phyloP scores from a whole-genome alignment of 495 filamentous ascomycete species.

The Xanthoparmelia taractica region DNA sequence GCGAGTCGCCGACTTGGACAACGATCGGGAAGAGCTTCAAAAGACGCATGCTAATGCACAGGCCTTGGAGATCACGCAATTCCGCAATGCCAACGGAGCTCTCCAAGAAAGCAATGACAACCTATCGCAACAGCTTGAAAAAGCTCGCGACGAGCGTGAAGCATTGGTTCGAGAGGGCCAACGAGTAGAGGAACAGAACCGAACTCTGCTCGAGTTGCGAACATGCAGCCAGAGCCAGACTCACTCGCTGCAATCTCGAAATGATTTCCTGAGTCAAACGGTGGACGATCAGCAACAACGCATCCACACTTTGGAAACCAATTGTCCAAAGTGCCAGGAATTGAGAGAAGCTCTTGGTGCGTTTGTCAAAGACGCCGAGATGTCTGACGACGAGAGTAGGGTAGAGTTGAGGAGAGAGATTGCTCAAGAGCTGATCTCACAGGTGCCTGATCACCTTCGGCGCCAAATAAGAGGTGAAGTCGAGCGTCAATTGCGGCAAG shows the following conservation, averaged over 20 bases:
- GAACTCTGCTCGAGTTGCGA: neutral
- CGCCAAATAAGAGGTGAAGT: neutral
- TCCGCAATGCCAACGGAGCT: neutral
- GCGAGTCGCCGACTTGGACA: neutral
- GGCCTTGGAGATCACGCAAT: neutral
- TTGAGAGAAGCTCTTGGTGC: neutral
- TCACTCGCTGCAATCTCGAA: neutral
- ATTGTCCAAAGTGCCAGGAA: neutral
- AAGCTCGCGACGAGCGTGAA: neutral
- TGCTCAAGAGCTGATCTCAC: neutral
- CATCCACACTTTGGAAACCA: neutral
- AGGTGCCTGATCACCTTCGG: neutral
- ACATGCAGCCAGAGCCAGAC: neutral
- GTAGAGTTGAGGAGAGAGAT: neutral
- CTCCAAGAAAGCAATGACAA: neutral
- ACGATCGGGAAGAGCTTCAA: neutral
- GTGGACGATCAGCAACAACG: neutral
- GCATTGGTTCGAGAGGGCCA: neutral
- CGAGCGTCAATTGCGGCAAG: neutral
- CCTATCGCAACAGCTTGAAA: neutral
- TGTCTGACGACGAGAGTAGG: neutral
- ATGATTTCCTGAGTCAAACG: neutral
- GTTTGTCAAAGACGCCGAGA: neutral
- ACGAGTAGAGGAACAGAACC: neutral
- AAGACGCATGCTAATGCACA: neutral